Base-by-base conservation (phyloP, 106 monocot genomes). In the Dendrobium catenatum region DNA sequence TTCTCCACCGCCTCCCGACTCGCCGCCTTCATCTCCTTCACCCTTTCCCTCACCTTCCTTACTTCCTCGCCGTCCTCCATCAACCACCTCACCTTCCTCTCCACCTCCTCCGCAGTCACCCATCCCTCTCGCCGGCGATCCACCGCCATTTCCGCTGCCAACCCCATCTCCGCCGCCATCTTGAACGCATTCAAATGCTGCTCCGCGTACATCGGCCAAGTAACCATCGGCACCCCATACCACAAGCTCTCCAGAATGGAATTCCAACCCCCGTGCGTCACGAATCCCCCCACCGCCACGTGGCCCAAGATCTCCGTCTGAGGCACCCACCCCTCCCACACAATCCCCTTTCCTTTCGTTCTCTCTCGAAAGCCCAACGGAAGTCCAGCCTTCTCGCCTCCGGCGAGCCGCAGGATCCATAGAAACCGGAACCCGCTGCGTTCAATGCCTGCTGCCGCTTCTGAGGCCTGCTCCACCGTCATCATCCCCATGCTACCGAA, bases 191-290 rank as follows among this genome's bases (percentile, higher is more conserved):
- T 87, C 84, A 87, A 68, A 56, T 43, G 20, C 87, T 87, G 87
- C 73, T 87, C 84, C 64, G 81, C 81, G 56, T 81, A 84, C 15
- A 87, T 81, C 48, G 87, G 87, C 87, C 87, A 87, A 15, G 68
- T 77, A 15, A 81, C 33, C 81, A 84, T 87, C 48, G 84, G 84
- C 81, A 87, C 87, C 7, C 80, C 80, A 33, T 20, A 55, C 55
- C 55, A 55, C 42, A 81, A 5, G 73, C 74, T 75, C 85, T 95
- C 90, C 58, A 88, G 54, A 77, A 82, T 83, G 11, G 93, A 95
- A 72, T 95, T 93, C 92, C 95, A 95, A 43, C 95, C 95, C 55
- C 89, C 86, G 81, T 95, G 90, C 6, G 87, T 91, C 79, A 95
- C 43, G 84, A 91, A 95, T 13, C 74, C 81, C 17, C 82, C 82